Conservation (phyloP, 257 asterid genomes). For the Echium plantagineum region DNA sequence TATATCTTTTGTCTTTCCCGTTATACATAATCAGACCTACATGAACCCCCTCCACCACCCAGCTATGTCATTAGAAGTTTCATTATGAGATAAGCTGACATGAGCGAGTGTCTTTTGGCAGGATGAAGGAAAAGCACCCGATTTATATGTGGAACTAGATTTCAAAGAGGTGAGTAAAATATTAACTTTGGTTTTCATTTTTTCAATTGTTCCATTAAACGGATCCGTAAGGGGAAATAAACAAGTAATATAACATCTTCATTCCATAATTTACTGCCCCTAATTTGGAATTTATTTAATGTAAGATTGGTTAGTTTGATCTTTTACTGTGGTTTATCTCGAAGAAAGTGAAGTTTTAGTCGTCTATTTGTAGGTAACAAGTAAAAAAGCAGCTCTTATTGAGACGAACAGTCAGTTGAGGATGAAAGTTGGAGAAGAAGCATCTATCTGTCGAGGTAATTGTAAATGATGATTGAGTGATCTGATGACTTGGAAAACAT, state of each 20-base stretch:
- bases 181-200: constrained; percentile 1
- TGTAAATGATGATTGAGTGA: not conserved
- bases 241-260: not conserved
- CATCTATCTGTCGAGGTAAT: constrained; percentile 69
- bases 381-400: constrained; percentile 82
- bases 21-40: not conserved
- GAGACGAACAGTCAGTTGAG: constrained; percentile 57
- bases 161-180: constrained; percentile 66
- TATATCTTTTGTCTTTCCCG: too few relatives aligned
- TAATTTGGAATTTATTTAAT: not conserved
- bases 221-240: not conserved
- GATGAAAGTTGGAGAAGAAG: constrained; percentile 66
- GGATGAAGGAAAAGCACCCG: constrained; percentile 92
- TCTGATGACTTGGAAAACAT: not conserved
- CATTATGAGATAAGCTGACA: not conserved
- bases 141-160: constrained; percentile 80
- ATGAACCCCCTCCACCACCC: not conserved
- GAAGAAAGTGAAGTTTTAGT: not conserved
- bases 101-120: constrained; percentile 31
- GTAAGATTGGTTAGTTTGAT: not conserved
- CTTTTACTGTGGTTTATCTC: not conserved
- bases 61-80: too few relatives aligned
- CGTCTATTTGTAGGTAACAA: constrained; percentile 49
- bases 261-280: not conserved
- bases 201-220: not conserved